phyloP scores from a whole-genome alignment of 2,329 filamentous ascomycete species.

The Monilinia vaccinii-corymbosi region DNA sequence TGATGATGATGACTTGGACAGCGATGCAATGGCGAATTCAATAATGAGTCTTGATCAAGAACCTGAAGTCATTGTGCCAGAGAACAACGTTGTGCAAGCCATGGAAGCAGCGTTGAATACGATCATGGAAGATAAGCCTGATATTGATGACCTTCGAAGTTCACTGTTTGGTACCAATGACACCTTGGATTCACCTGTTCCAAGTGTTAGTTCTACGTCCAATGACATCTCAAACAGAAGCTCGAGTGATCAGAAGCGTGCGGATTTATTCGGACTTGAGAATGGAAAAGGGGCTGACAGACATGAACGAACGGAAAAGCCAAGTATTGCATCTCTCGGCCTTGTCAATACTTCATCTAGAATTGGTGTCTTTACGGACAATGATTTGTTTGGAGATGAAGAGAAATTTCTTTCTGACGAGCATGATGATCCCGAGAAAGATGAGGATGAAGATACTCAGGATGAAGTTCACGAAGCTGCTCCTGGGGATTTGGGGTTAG shows the following conservation, averaged over 20 bases:
- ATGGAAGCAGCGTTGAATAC: slow-evolving; percentile 88
- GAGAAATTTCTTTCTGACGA: slow-evolving; percentile 80
- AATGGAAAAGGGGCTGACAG: slow-evolving; percentile 42
- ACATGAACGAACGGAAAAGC: slow-evolving; percentile 50
- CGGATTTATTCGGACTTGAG: slow-evolving; percentile 34
- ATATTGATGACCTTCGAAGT: slow-evolving; percentile 53
- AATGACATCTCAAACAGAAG: slow-evolving; percentile 54
- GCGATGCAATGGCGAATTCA: slow-evolving; percentile 61
- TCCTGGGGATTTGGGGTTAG: slow-evolving; percentile 84
- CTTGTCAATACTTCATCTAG: slow-evolving; percentile 80
- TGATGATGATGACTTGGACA: slow-evolving; percentile 72
- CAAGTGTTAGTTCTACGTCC: slow-evolving; percentile 40
- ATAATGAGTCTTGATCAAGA: slow-evolving; percentile 73
- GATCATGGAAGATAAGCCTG: slow-evolving; percentile 77
- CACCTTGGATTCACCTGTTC: slow-evolving; percentile 32
- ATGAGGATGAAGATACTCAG: slow-evolving; percentile 51
- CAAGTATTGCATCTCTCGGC: slow-evolving; percentile 83
- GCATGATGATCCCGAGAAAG: slow-evolving; percentile 57
- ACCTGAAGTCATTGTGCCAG: slow-evolving; percentile 47
- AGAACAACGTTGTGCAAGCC: slow-evolving; percentile 77
- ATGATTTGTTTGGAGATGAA: slow-evolving; percentile 88
- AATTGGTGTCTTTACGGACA: slow-evolving; percentile 86
- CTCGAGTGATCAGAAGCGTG: slow-evolving; percentile 48
- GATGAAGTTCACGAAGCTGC: slow-evolving; percentile 91
- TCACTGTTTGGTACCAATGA: slow-evolving; percentile 56